A percentile compares a stretch with the other conserved stretches of the same genome.
Evolutionary conservation across 2,329 filamentous ascomycete species (phyloP).

Genomic region (Fusarium musae): DNA sequence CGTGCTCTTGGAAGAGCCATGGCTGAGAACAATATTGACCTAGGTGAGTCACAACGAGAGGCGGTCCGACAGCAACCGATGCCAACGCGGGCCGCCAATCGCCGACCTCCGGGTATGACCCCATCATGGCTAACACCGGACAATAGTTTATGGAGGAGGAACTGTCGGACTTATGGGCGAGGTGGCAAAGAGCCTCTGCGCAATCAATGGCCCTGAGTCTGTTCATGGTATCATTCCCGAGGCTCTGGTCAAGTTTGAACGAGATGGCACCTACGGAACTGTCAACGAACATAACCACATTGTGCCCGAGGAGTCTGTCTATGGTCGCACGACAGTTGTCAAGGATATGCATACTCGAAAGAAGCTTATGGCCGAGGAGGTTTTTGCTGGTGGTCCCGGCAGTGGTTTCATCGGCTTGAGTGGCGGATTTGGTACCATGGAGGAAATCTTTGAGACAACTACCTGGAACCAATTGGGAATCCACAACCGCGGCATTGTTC

Average conservation of each 20-base stretch:
- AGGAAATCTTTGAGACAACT: constrained; percentile 91
- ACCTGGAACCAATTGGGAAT: constrained; percentile 99
- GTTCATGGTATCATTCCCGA: constrained; percentile 96
- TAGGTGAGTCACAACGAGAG: constrained; percentile 61
- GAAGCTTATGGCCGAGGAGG: constrained; percentile 89
- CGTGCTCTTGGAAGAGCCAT: constrained; percentile 78
- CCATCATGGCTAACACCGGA: constrained; percentile 8
- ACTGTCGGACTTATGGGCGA: constrained; percentile 97
- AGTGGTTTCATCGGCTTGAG: constrained; percentile 89
- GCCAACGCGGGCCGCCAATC: constrained; percentile 10
- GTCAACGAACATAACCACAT: constrained; percentile 61
- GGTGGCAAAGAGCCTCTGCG: constrained; percentile 84
- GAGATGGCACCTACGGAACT: constrained; percentile 65
- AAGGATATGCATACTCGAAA: constrained; percentile 97
- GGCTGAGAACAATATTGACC: constrained; percentile 78
- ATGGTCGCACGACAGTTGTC: constrained; percentile 88
- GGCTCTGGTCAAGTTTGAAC: constrained; percentile 83
- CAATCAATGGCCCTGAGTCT: constrained; percentile 79
- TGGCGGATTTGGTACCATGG: constrained; percentile 93
- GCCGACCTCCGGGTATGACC: background rate
- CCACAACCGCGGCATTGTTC: constrained; percentile 79
- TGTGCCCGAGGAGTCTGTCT: constrained; percentile 72
- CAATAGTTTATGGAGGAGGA: constrained; percentile 88
- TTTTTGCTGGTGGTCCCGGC: constrained; percentile 82
- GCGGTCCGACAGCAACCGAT: background rate